phyloP scores from a whole-genome alignment of 331 rosid genomes.

The Rhamnella rubrinervis region DNA sequence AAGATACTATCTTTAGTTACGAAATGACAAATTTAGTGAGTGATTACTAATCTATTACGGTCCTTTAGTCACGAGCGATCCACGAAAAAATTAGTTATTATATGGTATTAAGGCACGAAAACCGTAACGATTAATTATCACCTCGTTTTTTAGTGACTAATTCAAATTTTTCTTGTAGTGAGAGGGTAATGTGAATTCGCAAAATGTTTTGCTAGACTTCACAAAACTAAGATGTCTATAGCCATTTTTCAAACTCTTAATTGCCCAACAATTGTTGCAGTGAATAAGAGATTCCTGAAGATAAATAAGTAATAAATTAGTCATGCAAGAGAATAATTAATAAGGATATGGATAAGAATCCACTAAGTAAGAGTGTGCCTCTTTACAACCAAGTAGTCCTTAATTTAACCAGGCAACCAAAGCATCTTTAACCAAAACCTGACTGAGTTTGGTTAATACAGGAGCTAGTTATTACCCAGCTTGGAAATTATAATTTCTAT shows the following conservation, averaged over 20 bases:
- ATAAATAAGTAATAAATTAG: constrained; percentile 33
- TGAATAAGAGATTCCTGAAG: constrained; percentile 83
- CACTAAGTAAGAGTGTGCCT: neutral
- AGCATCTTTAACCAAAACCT: neutral
- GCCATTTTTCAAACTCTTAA: constrained; percentile 58
- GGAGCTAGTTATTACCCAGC: no score
- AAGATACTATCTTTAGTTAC: no score
- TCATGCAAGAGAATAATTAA: constrained; percentile 9
- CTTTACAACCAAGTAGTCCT: constrained; percentile 7
- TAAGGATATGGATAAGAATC: neutral
- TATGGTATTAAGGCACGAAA: no score
- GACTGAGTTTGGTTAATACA: no score
- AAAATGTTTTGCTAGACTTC: constrained; percentile 79
- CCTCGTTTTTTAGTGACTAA: no score
- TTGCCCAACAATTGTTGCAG: constrained; percentile 74
- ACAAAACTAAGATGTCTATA: constrained; percentile 49
- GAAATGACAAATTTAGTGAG: no score
- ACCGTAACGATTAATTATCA: no score
- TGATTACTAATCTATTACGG: no score
- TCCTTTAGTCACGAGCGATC: no score
- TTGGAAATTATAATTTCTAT: no score
- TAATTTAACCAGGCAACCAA: neutral
- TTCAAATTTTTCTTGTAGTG: no score
- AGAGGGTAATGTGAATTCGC: constrained; percentile 91
- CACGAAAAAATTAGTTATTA: no score